A percentile compares a stretch with the other conserved stretches of the same genome.
These are phyloP conservation scores for Thermomucor indicae-seudaticae DNA, from an alignment of 371 early-diverging fungal species.

Conservation along the genomic window DNA sequence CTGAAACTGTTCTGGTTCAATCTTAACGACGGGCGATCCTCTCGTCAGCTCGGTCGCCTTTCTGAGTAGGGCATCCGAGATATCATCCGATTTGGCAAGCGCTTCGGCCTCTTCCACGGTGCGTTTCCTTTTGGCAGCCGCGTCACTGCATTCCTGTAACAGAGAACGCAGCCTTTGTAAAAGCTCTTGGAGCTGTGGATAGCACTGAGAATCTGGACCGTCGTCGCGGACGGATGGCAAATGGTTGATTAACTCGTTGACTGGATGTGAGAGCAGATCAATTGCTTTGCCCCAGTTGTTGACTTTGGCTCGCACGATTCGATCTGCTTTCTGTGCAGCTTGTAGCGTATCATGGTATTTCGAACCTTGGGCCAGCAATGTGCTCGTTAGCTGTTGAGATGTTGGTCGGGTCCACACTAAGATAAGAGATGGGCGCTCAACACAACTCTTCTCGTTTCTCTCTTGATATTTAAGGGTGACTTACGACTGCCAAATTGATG, in stretches of 20 bases:
- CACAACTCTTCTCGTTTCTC: not conserved
- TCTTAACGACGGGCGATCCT: slow-evolving; percentile 56
- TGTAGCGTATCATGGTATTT: slow-evolving; percentile 61
- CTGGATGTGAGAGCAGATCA: slow-evolving; percentile 46
- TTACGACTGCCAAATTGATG: slow-evolving; percentile 43
- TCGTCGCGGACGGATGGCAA: slow-evolving; percentile 18
- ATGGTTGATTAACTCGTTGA: slow-evolving; percentile 14
- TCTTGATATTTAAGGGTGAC: not conserved
- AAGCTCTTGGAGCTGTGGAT: slow-evolving; percentile 2
- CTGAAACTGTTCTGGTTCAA: slow-evolving; percentile 72
- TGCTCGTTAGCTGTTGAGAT: slow-evolving; percentile 56
- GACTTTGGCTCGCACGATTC: slow-evolving; percentile 59
- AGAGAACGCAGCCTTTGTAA: slow-evolving; percentile 10
- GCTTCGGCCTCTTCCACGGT: slow-evolving; percentile 54
- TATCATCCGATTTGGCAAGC: slow-evolving; percentile 66
- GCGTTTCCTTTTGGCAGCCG: slow-evolving; percentile 42
- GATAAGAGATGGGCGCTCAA: not conserved
- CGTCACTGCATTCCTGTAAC: slow-evolving; percentile 14
- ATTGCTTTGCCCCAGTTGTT: slow-evolving; percentile 61
- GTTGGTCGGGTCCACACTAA: slow-evolving; percentile 61
- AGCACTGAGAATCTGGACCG: slow-evolving; percentile 7
- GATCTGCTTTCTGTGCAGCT: slow-evolving; percentile 68
- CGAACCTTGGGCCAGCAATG: slow-evolving; percentile 55
- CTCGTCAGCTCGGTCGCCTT: slow-evolving; percentile 42
- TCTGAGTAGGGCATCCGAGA: slow-evolving; percentile 37